Evolutionary conservation across 1,139 yeast genomes (phyloP).

Genomic region (Pichia sp.): DNA sequence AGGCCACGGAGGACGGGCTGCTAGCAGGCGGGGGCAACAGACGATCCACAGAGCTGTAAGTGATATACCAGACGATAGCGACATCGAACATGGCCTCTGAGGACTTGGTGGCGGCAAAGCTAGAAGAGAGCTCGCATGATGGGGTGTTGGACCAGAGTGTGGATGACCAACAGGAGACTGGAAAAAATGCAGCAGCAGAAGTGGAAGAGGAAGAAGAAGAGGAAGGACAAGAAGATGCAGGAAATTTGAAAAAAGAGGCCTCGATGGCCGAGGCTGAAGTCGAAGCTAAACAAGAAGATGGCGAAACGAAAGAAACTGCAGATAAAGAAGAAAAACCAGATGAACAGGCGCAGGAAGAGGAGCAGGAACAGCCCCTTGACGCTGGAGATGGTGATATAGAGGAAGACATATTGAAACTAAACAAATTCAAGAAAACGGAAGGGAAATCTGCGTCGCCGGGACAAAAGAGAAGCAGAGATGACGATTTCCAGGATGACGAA

Average conservation of each 20-base stretch:
- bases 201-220: not conserved
- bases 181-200: not conserved
- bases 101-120: not conserved
- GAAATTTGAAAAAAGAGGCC: too few relatives aligned
- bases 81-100: not conserved
- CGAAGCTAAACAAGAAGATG: not conserved
- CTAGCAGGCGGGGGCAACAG: not conserved
- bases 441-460: slow-evolving; percentile 8
- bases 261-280: too few relatives aligned
- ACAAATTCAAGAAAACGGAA: slow-evolving; percentile 33
- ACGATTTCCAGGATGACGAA: not conserved
- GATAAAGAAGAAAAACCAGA: not conserved
- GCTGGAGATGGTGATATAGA: slow-evolving; percentile 23
- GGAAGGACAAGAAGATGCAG: not conserved
- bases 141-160: slow-evolving; percentile 7
- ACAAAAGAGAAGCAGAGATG: slow-evolving; percentile 8
- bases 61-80: not conserved
- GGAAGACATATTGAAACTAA: slow-evolving; percentile 38
- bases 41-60: not conserved
- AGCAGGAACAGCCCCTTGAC: not conserved
- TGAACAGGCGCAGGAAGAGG: not conserved
- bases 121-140: not conserved
- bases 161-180: slow-evolving; percentile 5
- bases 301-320: slow-evolving; percentile 11
- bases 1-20: not conserved